Evolutionary conservation across 2,329 filamentous ascomycete genomes (phyloP), one percentile per base, ranked within the genome.

Genomic region (Aspergillus intermedius): DNA sequence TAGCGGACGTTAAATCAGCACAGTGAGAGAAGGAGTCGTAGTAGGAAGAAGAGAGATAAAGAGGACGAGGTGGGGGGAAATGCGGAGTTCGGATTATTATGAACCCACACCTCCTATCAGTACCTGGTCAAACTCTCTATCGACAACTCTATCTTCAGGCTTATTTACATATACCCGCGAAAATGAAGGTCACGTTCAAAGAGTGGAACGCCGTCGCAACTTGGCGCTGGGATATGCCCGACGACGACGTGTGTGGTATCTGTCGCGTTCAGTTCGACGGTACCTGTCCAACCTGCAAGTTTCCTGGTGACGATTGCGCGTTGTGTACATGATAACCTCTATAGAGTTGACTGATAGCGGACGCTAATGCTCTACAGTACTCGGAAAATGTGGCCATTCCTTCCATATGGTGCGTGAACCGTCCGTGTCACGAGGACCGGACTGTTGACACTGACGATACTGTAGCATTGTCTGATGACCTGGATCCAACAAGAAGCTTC

Each of bases 181-280:
- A 55, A 67, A 98, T 98, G 93, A 97, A 95, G 73, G 89, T 97
- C 74, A 93, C 83, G 43, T 93, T 97, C 72, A 88, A 86, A 63
- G 82, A 88, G 66, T 97, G 91, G 89, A 86, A 93, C 62, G 87
- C 90, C 3, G 89, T 98, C 54, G 93, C 93, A 15, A 91, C 90
- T 48, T 98, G 93, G 93, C 84, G 88, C 56, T 98, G 93, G 93
- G 88, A 97, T 67, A 88, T 97, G 63, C 90, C 91, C 21, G 90
- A 95, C 61, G 91, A 96, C 73, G 91, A 98, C 67, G 91, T 97
- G 54, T 98, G 93, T 62, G 93, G 93, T 61, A 98, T 98, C 73
- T 98, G 93, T 72, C 91, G 95, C 66, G 91, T 95, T 54, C 88
- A 95, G 63, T 98, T 97, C 66, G 93, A 98, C 68, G 91, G 91